A percentile compares a stretch with the other conserved stretches of the same genome.
Conservation (phyloP, 176 grass and related monocot genomes). For the Paspalum notatum region DNA sequence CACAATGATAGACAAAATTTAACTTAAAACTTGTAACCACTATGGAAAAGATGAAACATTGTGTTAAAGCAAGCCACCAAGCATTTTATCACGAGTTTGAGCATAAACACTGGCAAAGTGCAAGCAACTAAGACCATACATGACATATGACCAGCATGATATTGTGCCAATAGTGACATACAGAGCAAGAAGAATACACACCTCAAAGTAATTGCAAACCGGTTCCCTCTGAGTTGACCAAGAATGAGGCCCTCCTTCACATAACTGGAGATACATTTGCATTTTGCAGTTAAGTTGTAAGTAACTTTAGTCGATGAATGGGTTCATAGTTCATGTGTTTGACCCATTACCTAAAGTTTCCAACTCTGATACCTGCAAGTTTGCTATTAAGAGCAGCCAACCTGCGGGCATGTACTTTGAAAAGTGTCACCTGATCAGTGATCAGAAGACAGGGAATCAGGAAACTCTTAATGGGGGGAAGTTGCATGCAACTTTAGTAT, state of each 20-base stretch:
- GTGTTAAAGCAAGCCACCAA: neutral
- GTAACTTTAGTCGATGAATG: neutral
- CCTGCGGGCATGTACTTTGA: slow-evolving; percentile 81
- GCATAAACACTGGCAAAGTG: slow-evolving; percentile 15
- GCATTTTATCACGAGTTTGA: neutral
- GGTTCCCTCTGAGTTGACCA: slow-evolving; percentile 83
- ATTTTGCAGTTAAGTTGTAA: slow-evolving; percentile 29
- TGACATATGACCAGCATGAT: slow-evolving; percentile 18
- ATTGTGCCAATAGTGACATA: neutral
- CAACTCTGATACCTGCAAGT: slow-evolving; percentile 81
- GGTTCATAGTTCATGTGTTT: slow-evolving; percentile 29
- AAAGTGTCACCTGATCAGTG: slow-evolving; percentile 82
- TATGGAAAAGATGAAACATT: slow-evolving; percentile 30
- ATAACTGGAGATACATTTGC: slow-evolving; percentile 56
- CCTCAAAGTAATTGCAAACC: slow-evolving; percentile 91
- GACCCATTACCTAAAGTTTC: slow-evolving; percentile 81
- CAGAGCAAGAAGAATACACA: slow-evolving; percentile 28
- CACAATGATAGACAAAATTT: neutral
- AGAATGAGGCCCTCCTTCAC: slow-evolving; percentile 81
- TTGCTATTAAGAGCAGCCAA: slow-evolving; percentile 80
- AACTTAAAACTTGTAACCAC: slow-evolving; percentile 8
- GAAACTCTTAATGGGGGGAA: slow-evolving; percentile 1
- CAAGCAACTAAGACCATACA: slow-evolving; percentile 5
- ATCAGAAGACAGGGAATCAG: slow-evolving; percentile 39
- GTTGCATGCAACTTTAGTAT: neutral